A percentile compares a stretch with the other conserved stretches of the same genome.
phyloP scores from a whole-genome alignment of 371 early-diverging fungal genomes.

The Rhizomucor miehei region DNA sequence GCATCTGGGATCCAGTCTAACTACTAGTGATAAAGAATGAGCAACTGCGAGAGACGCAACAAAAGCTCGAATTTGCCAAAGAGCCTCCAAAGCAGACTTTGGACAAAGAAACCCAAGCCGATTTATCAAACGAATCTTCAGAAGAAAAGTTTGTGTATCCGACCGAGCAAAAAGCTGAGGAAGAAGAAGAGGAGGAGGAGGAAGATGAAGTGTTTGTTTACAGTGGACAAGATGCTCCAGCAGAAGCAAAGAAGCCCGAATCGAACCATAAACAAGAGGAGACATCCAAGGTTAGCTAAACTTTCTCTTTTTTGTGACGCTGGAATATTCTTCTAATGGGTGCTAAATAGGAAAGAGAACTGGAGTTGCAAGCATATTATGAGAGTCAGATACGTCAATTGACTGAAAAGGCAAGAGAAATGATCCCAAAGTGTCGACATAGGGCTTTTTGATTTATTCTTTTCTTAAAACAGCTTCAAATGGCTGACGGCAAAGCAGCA shows the following conservation, averaged over 20 bases:
- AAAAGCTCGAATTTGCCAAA: not conserved
- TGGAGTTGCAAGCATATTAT: constrained; percentile 26
- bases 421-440: not conserved
- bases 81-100: not conserved
- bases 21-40: not conserved
- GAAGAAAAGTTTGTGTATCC: constrained; percentile 44
- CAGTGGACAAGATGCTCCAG: constrained; percentile 33
- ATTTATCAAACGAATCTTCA: constrained; percentile 22
- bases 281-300: not conserved
- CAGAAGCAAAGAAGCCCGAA: constrained; percentile 1
- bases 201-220: constrained; percentile 43
- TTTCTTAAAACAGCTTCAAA: constrained; percentile 23
- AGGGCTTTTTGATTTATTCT: not conserved
- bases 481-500: constrained; percentile 38
- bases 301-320: not conserved
- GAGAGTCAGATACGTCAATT: constrained; percentile 25
- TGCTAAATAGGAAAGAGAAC: constrained; percentile 12
- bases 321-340: too few relatives aligned
- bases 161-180: not conserved
- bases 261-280: not conserved
- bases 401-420: constrained; percentile 28
- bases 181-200: constrained; percentile 9
- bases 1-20: not conserved
- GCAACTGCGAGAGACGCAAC: constrained; percentile 3
- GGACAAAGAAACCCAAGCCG: constrained; percentile 20